Evolutionary conservation across 768 basidiomycete genomes (phyloP).

Genomic region (Boletus edulis): DNA sequence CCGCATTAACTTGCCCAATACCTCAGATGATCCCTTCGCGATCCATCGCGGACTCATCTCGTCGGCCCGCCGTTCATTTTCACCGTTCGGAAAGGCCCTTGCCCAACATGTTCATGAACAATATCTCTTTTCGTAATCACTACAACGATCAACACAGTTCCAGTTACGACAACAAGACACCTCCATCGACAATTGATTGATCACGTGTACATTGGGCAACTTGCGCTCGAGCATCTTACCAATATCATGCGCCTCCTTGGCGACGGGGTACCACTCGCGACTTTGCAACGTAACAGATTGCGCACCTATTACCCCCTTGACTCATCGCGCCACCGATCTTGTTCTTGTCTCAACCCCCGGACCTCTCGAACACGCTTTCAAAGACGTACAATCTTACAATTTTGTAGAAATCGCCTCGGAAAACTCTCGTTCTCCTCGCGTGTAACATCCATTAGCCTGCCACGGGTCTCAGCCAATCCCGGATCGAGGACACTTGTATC

Average conservation of each 20-base stretch:
- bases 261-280: constrained; percentile 29
- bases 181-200: constrained; percentile 11
- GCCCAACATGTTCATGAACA: neutral
- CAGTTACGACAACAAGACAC: constrained; percentile 12
- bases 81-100: constrained; percentile 1
- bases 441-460: neutral
- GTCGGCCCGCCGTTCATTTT: neutral
- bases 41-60: constrained; percentile 21
- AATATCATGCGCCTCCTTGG: constrained; percentile 28
- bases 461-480: neutral
- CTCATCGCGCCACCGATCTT: neutral
- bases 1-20: constrained; percentile 8
- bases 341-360: neutral
- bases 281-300: constrained; percentile 10
- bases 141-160: neutral
- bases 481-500: neutral
- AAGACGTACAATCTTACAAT: neutral
- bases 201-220: constrained; percentile 5
- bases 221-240: too few relatives aligned
- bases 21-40: constrained; percentile 9
- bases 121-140: neutral
- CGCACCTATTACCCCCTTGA: neutral
- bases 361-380: neutral
- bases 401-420: neutral
- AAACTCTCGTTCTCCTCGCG: neutral